These are phyloP conservation scores for Candida nanaspora DNA, from an alignment of 805 yeast genomes.

Conservation along the genomic window DNA sequence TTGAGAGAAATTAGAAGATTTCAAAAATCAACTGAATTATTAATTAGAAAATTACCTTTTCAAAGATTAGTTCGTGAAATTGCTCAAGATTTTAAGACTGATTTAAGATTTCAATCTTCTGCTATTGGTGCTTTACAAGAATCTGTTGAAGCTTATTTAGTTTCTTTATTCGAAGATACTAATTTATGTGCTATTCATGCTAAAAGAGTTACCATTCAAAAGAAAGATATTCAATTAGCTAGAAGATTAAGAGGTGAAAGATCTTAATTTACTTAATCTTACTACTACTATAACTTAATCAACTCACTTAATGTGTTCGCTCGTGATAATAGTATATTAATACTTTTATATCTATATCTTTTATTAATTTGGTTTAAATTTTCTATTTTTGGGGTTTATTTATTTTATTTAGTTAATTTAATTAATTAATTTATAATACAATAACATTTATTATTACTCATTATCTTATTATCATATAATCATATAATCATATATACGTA, in stretches of 20 bases:
- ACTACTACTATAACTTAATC: neutral
- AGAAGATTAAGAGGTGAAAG: conserved; percentile 97
- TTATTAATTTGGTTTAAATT: no score
- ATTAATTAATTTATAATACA: no score
- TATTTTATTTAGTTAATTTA: no score
- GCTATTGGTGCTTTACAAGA: conserved; percentile 98
- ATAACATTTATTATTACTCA: no score
- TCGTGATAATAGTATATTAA: no score
- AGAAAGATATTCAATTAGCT: conserved; percentile 96
- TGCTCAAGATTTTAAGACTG: conserved; percentile 90
- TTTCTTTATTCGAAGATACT: conserved; percentile 94
- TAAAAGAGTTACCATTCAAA: conserved; percentile 97
- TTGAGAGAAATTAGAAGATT: conserved; percentile 96
- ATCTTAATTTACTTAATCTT: conserved; percentile 41
- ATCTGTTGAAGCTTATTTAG: conserved; percentile 97
- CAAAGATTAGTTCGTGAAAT: conserved; percentile 95
- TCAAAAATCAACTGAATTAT: conserved; percentile 91
- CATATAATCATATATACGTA: no score
- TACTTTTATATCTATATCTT: no score
- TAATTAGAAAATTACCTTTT: conserved; percentile 95
- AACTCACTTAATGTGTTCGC: neutral
- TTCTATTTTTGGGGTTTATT: no score
- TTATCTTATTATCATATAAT: no score
- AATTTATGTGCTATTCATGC: conserved; percentile 98
- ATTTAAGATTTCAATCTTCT: conserved; percentile 92